Percentiles rank a stretch among this genome's conserved stretches.
These are phyloP conservation scores for Trametes versicolor DNA, from an alignment of 1,284 basidiomycete genomes.

Conservation along the genomic window DNA sequence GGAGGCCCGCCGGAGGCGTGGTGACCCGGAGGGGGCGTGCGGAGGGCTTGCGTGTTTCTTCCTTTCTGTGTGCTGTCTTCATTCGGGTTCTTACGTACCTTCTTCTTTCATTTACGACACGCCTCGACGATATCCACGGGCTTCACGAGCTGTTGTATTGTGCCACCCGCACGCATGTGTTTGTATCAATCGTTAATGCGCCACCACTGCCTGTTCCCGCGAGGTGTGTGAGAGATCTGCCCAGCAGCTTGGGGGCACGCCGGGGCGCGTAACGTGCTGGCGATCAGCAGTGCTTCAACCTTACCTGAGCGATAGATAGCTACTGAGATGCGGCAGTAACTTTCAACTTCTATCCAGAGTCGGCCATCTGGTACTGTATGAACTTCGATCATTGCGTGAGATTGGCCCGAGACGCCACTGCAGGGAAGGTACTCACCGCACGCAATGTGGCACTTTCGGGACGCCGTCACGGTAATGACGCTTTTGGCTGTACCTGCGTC, in stretches of 20 bases:
- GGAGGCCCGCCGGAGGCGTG: neutral
- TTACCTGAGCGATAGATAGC: neutral
- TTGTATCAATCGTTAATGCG: neutral
- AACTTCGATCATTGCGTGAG: neutral
- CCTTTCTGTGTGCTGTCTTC: conserved; percentile 11
- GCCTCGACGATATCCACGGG: conserved; percentile 15
- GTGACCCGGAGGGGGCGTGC: conserved; percentile 3
- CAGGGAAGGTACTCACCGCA: neutral
- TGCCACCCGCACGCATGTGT: conserved; percentile 8
- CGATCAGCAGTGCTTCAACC: conserved; percentile 1
- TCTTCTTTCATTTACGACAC: conserved; percentile 15
- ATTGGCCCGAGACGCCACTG: neutral
- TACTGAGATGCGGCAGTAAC: neutral
- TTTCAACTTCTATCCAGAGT: neutral
- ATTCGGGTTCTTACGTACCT: conserved; percentile 16
- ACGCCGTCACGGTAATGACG: no score
- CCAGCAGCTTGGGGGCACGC: neutral
- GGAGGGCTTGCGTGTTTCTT: conserved; percentile 9
- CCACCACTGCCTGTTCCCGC: neutral
- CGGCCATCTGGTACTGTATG: neutral
- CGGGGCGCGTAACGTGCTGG: neutral
- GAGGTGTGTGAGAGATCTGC: neutral
- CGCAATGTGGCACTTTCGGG: neutral
- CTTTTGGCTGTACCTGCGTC: neutral
- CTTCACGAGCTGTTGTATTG: conserved; percentile 10